Conservation (phyloP, 495 filamentous ascomycete species). For the Penicillium longicatenatum region DNA sequence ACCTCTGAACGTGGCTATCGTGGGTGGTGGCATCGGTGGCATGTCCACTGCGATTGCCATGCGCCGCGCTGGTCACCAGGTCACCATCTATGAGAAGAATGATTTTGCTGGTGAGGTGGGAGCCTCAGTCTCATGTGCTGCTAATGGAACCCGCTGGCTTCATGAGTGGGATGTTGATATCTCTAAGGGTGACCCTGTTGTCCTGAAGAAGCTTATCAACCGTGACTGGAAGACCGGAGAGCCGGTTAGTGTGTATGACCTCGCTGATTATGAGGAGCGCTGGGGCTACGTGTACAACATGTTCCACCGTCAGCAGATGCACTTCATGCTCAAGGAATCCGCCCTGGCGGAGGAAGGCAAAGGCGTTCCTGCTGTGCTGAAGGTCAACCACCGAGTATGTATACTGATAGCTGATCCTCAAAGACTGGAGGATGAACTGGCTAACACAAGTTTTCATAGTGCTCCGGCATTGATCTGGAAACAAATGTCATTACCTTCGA, state of each 20-base stretch:
- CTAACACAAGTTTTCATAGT: conserved; percentile 22
- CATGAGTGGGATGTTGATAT: conserved; percentile 49
- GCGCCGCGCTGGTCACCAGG: conserved; percentile 63
- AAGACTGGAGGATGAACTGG: background rate
- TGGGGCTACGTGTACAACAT: conserved; percentile 56
- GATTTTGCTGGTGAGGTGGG: conserved; percentile 48
- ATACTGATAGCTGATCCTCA: too few species aligned
- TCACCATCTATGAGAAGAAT: conserved; percentile 49
- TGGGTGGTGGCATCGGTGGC: conserved; percentile 72
- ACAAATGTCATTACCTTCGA: conserved; percentile 41
- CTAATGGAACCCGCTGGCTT: conserved; percentile 48
- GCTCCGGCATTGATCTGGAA: conserved; percentile 37
- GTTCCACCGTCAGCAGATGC: conserved; percentile 60
- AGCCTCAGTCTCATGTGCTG: conserved; percentile 46
- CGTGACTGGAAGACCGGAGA: conserved; percentile 52
- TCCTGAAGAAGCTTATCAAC: conserved; percentile 50
- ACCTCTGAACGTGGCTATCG: conserved; percentile 52
- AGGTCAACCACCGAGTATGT: conserved; percentile 46
- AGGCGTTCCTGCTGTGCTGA: conserved; percentile 42
- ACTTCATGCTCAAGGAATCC: conserved; percentile 53
- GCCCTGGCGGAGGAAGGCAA: conserved; percentile 45
- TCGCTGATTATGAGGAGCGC: conserved; percentile 46
- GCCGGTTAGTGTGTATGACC: conserved; percentile 45
- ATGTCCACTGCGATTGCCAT: conserved; percentile 64
- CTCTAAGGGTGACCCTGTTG: conserved; percentile 47